Conservation (phyloP, 257 asterid species). For the Solanum raphanifolium region DNA sequence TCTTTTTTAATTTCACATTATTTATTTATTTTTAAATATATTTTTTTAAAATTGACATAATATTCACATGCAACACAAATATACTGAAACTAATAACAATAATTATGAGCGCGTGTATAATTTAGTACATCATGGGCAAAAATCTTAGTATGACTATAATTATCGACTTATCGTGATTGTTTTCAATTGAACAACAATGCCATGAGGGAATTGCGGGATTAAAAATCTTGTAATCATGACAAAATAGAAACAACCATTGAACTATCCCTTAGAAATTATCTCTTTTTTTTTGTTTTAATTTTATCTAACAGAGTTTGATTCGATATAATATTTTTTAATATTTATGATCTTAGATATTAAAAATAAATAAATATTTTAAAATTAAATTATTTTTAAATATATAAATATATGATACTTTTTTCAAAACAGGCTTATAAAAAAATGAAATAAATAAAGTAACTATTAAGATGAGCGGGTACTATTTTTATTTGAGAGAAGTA, state of each 20-base stretch:
- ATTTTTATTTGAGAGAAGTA: neutral
- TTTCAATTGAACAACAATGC: neutral
- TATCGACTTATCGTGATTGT: neutral
- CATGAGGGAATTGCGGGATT: neutral
- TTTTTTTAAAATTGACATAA: neutral
- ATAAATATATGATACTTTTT: neutral
- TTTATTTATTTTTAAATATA: neutral
- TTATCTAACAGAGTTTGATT: neutral
- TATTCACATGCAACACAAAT: neutral
- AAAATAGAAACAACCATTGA: neutral
- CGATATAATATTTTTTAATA: neutral
- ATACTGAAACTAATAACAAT: neutral
- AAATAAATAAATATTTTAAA: no score
- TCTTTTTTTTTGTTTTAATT: neutral
- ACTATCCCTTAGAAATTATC: neutral
- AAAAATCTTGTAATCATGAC: neutral
- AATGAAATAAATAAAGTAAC: neutral
- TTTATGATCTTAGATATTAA: neutral
- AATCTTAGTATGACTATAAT: neutral
- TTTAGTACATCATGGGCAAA: neutral
- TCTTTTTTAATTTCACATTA: neutral
- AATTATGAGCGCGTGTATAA: neutral
- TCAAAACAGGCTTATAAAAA: neutral
- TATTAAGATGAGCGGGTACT: neutral
- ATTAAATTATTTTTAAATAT: no score